phyloP scores from a whole-genome alignment of 805 yeast species.

The Candida xiaguanensis region DNA sequence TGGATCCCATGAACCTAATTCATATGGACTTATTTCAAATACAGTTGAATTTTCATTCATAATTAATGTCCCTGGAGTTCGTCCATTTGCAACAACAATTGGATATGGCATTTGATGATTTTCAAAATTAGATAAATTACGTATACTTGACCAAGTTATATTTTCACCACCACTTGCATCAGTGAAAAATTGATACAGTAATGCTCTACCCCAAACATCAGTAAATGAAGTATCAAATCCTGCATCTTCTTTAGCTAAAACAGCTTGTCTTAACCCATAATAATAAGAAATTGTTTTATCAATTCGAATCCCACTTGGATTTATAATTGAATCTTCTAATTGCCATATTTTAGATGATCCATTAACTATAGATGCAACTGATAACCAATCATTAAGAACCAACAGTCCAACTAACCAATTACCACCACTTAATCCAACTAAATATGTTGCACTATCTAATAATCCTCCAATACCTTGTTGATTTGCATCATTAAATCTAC shows the following conservation, averaged over 20 bases:
- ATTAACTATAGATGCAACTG: constrained; percentile 43
- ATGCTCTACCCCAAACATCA: constrained; percentile 86
- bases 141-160: constrained; percentile 32
- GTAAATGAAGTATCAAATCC: constrained; percentile 68
- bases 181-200: constrained; percentile 81
- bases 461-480: constrained; percentile 73
- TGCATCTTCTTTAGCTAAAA: constrained; percentile 43
- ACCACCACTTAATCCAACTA: constrained; percentile 67
- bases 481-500: constrained; percentile 55
- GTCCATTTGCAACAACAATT: constrained; percentile 31
- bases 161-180: constrained; percentile 40
- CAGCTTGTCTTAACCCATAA: constrained; percentile 41
- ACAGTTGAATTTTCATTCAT: constrained; percentile 35
- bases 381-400: constrained; percentile 67
- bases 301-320: constrained; percentile 35
- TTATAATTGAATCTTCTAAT: constrained; percentile 17
- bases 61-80: constrained; percentile 28
- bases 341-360: constrained; percentile 32
- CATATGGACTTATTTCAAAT: constrained; percentile 39
- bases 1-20: constrained; percentile 40
- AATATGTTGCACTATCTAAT: constrained; percentile 65
- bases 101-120: constrained; percentile 43
- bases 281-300: constrained; percentile 50
- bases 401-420: constrained; percentile 70
- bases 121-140: constrained; percentile 21